Percentiles rank a stretch among this genome's conserved stretches.
These are phyloP conservation scores for Eremochloa ophiuroides DNA, from an alignment of 176 grass and related monocot species.

Conservation along the genomic window DNA sequence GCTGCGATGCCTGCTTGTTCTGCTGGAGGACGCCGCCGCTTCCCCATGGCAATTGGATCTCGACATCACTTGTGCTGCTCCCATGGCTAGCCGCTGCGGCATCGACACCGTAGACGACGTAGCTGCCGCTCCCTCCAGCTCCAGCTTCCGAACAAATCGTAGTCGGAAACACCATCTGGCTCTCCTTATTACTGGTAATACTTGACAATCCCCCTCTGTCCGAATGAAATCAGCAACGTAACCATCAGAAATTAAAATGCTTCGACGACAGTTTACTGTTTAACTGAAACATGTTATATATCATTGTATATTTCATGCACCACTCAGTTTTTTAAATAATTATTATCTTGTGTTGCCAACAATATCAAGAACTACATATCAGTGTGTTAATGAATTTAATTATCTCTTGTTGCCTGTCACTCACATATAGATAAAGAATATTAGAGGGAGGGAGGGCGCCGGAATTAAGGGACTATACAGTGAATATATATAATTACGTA, in stretches of 20 bases:
- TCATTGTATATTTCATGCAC: slow-evolving; percentile 16
- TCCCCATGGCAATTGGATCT: slow-evolving; percentile 50
- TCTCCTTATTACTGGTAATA: slow-evolving; percentile 24
- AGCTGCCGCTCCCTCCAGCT: slow-evolving; percentile 11
- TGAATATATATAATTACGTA: slow-evolving; percentile 15
- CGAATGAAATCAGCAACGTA: neutral
- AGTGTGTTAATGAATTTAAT: neutral
- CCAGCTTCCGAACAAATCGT: slow-evolving; percentile 19
- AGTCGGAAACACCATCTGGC: slow-evolving; percentile 27
- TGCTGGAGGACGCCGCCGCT: slow-evolving; percentile 27
- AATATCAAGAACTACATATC: neutral
- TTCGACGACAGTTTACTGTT: neutral
- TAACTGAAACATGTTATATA: neutral
- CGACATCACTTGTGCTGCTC: slow-evolving; percentile 26
- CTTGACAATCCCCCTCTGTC: slow-evolving; percentile 42
- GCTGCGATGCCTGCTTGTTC: slow-evolving; percentile 13
- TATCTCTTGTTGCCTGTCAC: neutral
- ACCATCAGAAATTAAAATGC: neutral
- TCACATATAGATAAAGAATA: neutral
- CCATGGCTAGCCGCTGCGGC: slow-evolving; percentile 43
- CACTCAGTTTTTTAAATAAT: neutral
- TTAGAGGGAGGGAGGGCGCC: neutral
- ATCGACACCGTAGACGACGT: slow-evolving; percentile 48
- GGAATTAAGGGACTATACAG: neutral
- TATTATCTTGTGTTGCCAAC: neutral